Conservation (phyloP, 148 eudicot genomes). For the Fagopyrum homotropicum region DNA sequence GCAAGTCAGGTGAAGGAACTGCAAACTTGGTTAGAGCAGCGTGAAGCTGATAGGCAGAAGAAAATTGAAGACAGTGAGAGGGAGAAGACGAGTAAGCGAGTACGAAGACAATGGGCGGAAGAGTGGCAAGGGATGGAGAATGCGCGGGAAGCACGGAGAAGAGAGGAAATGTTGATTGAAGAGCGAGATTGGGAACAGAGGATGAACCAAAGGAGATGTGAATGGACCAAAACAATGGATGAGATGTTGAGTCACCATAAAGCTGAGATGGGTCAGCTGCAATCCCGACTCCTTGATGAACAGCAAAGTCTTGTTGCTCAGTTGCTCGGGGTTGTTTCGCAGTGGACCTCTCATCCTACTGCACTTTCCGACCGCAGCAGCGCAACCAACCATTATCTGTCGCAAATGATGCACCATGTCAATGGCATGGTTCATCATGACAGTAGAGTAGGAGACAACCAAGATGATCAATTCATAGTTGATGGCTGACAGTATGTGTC, state of each 20-base stretch:
- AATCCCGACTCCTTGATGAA: slow-evolving; percentile 70
- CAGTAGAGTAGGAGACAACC: slow-evolving; percentile 68
- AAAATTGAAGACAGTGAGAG: slow-evolving; percentile 51
- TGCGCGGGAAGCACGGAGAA: slow-evolving; percentile 54
- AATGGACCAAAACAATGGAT: slow-evolving; percentile 75
- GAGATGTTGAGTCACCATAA: slow-evolving; percentile 62
- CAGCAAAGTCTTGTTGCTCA: slow-evolving; percentile 74
- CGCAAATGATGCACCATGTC: slow-evolving; percentile 91
- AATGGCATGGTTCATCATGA: slow-evolving; percentile 73
- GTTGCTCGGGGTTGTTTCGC: slow-evolving; percentile 69
- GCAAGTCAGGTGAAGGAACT: slow-evolving; percentile 62
- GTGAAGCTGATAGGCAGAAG: slow-evolving; percentile 59
- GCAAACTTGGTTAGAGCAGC: slow-evolving; percentile 60
- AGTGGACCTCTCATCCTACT: slow-evolving; percentile 77
- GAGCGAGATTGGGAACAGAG: slow-evolving; percentile 81
- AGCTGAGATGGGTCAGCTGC: slow-evolving; percentile 71
- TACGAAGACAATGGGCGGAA: slow-evolving; percentile 36
- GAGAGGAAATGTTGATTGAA: slow-evolving; percentile 43
- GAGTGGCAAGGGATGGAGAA: slow-evolving; percentile 53
- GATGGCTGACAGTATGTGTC: slow-evolving; percentile 36
- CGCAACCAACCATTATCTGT: slow-evolving; percentile 65
- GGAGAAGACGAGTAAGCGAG: slow-evolving; percentile 44
- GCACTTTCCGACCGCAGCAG: slow-evolving; percentile 73
- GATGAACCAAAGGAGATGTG: slow-evolving; percentile 52
- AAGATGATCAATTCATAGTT: slow-evolving; percentile 84